phyloP scores from a whole-genome alignment of 2,329 filamentous ascomycete genomes.

The Onygena corvina region DNA sequence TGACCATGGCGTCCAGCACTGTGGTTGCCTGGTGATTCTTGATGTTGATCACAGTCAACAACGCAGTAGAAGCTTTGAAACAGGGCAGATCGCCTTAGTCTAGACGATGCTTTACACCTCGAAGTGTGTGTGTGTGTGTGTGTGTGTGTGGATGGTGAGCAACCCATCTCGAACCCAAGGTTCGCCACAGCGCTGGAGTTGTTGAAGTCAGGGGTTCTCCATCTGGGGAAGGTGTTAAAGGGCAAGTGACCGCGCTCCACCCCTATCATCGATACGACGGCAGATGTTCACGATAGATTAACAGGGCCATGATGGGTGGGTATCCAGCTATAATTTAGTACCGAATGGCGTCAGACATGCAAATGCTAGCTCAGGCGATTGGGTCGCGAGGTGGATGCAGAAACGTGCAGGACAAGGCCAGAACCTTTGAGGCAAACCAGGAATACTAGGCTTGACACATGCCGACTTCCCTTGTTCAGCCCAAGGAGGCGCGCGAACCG shows the following conservation, averaged over 20 bases:
- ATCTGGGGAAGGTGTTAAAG: background rate
- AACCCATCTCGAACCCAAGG: background rate
- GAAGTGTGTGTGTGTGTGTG: too few species aligned
- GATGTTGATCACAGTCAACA: background rate
- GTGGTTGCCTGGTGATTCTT: background rate
- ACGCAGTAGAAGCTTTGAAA: background rate
- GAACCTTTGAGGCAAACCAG: background rate
- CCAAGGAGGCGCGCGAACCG: slow-evolving; percentile 42
- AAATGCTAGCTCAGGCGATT: too few species aligned
- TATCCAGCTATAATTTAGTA: background rate
- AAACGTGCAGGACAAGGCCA: background rate
- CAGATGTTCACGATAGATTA: slow-evolving; percentile 1
- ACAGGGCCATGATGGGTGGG: background rate
- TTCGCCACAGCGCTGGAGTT: background rate
- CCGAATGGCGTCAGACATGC: background rate
- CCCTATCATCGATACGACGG: background rate
- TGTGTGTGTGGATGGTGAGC: slow-evolving; percentile 1
- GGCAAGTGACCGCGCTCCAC: background rate
- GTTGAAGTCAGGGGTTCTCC: background rate
- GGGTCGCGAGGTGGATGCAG: background rate
- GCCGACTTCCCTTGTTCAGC: slow-evolving; percentile 4
- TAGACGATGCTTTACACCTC: too few species aligned
- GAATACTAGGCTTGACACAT: slow-evolving; percentile 4
- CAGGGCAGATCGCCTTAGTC: background rate
- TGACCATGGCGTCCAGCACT: background rate